phyloP scores from a whole-genome alignment of 768 basidiomycete genomes.

The Hemileccinum rubropunctum region DNA sequence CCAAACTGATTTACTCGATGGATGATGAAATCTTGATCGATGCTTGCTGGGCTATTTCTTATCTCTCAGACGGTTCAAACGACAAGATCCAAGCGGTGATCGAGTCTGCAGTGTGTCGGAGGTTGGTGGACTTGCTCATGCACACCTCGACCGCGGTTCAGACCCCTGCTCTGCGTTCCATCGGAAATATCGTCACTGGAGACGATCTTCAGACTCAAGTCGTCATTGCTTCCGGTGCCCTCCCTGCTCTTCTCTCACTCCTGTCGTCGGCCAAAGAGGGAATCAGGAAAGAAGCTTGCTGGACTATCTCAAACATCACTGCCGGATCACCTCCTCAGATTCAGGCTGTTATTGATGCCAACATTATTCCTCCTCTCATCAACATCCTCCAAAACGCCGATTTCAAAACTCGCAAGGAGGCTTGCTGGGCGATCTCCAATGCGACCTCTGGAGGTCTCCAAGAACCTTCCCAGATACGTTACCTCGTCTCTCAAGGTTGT shows the following conservation, averaged over 20 bases:
- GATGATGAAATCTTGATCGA: slow-evolving; percentile 99
- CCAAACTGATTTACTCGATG: slow-evolving; percentile 97
- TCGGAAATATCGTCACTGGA: slow-evolving; percentile 99
- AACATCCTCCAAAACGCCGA: slow-evolving; percentile 97
- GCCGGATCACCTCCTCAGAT: slow-evolving; percentile 97
- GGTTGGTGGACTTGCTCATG: slow-evolving; percentile 96
- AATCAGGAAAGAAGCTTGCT: slow-evolving; percentile 99
- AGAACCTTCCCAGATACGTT: slow-evolving; percentile 95
- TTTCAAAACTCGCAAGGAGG: slow-evolving; percentile 99
- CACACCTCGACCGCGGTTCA: slow-evolving; percentile 93
- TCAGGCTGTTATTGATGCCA: slow-evolving; percentile 95
- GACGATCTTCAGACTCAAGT: slow-evolving; percentile 99
- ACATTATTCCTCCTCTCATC: slow-evolving; percentile 96
- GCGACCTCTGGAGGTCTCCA: slow-evolving; percentile 97
- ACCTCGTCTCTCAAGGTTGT: slow-evolving; percentile 96
- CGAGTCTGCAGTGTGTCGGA: slow-evolving; percentile 95
- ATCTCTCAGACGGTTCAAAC: slow-evolving; percentile 97
- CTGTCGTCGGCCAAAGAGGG: slow-evolving; percentile 97
- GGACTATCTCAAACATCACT: slow-evolving; percentile 99
- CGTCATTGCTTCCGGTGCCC: slow-evolving; percentile 95
- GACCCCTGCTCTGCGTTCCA: slow-evolving; percentile 95
- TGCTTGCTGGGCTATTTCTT: slow-evolving; percentile 99
- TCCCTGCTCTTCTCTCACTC: slow-evolving; percentile 89
- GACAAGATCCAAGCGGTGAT: slow-evolving; percentile 99
- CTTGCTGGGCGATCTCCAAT: slow-evolving; percentile 99